Percentiles rank a stretch among this genome's conserved stretches.
Evolutionary conservation across 192 early-diverging fungal genomes (phyloP).

Genomic region (Piromyces finnis): DNA sequence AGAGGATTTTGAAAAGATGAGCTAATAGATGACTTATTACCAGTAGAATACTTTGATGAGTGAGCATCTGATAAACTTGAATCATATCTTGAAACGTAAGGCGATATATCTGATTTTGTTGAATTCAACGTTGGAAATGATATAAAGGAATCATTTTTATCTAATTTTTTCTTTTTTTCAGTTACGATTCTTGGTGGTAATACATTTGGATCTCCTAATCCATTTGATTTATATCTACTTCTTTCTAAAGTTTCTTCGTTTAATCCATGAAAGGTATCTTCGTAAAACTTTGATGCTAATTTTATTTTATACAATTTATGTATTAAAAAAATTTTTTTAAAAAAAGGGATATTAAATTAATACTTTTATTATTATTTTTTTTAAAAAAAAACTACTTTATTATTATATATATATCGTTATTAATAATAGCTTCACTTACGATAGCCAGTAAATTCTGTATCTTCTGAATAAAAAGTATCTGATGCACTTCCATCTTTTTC

Average conservation of each 20-base stretch:
- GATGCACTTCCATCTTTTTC: background rate
- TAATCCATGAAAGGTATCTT: background rate
- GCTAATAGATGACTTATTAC: background rate
- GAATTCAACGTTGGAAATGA: background rate
- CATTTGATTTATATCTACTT: background rate
- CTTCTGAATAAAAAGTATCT: background rate
- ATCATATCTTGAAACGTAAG: background rate
- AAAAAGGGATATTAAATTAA: no score
- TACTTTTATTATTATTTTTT: no score
- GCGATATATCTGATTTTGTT: background rate
- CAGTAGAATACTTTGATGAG: background rate
- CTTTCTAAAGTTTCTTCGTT: background rate
- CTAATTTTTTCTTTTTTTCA: background rate
- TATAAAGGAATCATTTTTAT: background rate
- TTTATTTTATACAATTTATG: no score
- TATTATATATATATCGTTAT: no score
- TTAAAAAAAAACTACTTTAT: no score
- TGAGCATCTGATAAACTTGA: background rate
- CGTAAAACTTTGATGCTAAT: background rate
- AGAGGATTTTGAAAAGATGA: background rate
- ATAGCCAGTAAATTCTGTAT: background rate
- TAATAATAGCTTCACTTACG: background rate
- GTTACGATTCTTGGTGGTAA: background rate
- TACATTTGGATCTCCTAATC: background rate
- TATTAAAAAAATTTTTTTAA: no score